Evolutionary conservation across 495 filamentous ascomycete genomes (phyloP).

Genomic region (Lepidopterella palustris): DNA sequence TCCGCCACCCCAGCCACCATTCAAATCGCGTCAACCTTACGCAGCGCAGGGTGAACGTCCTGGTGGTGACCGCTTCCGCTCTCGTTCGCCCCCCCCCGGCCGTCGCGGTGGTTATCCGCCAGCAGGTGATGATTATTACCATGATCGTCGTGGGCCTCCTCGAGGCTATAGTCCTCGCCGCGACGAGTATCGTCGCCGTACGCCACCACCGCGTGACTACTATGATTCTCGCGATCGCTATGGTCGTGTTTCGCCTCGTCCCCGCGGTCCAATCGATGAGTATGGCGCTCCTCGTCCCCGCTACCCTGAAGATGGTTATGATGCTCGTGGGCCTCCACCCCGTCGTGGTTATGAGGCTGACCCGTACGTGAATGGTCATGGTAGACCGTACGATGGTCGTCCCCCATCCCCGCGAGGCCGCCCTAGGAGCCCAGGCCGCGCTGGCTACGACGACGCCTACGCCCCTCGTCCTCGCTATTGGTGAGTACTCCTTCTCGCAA

Average conservation of each 20-base stretch:
- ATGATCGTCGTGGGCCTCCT: slow-evolving; percentile 70
- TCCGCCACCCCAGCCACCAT: slow-evolving; percentile 36
- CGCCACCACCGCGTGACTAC: slow-evolving; percentile 67
- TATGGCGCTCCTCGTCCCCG: slow-evolving; percentile 55
- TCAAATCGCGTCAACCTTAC: slow-evolving; percentile 25
- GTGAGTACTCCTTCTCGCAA: slow-evolving; percentile 23
- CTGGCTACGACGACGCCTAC: slow-evolving; percentile 33
- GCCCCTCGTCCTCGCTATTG: slow-evolving; percentile 34
- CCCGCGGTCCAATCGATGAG: slow-evolving; percentile 66
- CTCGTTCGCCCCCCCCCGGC: slow-evolving; percentile 62
- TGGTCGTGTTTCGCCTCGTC: slow-evolving; percentile 62
- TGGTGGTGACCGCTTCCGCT: slow-evolving; percentile 64
- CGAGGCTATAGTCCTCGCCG: slow-evolving; percentile 74
- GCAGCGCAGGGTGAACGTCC: slow-evolving; percentile 51
- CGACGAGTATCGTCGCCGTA: slow-evolving; percentile 81
- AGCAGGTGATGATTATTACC: slow-evolving; percentile 46
- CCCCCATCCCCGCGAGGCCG: slow-evolving; percentile 46
- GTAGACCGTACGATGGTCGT: slow-evolving; percentile 50
- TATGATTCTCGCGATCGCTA: slow-evolving; percentile 77
- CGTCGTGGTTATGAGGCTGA: slow-evolving; percentile 57
- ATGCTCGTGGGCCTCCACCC: slow-evolving; percentile 34
- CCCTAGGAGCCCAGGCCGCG: slow-evolving; percentile 31
- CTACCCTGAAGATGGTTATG: slow-evolving; percentile 34
- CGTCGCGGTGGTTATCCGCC: slow-evolving; percentile 54
- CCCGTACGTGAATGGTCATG: slow-evolving; percentile 58